phyloP scores from a whole-genome alignment of 805 yeast species.

The Wickerhamiella vanderwaltii region DNA sequence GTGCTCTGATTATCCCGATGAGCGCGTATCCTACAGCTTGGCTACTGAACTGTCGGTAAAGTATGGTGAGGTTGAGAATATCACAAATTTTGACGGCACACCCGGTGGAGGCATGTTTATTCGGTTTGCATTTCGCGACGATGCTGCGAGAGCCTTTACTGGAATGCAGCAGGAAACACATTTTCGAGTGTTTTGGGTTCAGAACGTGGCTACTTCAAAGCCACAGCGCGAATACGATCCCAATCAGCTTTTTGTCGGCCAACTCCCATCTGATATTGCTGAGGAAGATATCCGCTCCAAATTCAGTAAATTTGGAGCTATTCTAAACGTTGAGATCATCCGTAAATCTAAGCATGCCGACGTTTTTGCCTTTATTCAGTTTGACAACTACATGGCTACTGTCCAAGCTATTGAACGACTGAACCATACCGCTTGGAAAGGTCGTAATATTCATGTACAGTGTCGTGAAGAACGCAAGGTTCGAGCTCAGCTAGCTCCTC shows the following conservation, averaged over 20 bases:
- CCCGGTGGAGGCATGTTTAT: slow-evolving; percentile 50
- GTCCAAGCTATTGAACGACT: slow-evolving; percentile 65
- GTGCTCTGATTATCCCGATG: slow-evolving; percentile 11
- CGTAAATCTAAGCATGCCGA: slow-evolving; percentile 23
- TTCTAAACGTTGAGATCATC: slow-evolving; percentile 50
- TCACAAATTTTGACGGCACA: slow-evolving; percentile 28
- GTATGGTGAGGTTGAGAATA: slow-evolving; percentile 62
- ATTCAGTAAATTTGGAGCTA: slow-evolving; percentile 56
- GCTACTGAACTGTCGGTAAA: slow-evolving; percentile 17
- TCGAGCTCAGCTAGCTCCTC: slow-evolving; percentile 9
- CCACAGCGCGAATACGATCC: slow-evolving; percentile 36
- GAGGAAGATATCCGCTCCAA: slow-evolving; percentile 44
- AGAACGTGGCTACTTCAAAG: slow-evolving; percentile 7
- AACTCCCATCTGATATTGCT: slow-evolving; percentile 43
- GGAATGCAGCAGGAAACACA: not conserved
- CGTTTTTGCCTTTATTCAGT: slow-evolving; percentile 61
- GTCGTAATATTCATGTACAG: slow-evolving; percentile 74
- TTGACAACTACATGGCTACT: slow-evolving; percentile 53
- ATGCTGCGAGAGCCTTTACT: slow-evolving; percentile 77
- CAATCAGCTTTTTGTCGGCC: slow-evolving; percentile 68
- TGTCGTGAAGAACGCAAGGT: slow-evolving; percentile 44
- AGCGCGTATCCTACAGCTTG: slow-evolving; percentile 12
- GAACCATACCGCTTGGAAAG: slow-evolving; percentile 63
- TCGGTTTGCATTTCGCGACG: slow-evolving; percentile 70
- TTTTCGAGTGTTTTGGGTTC: slow-evolving; percentile 12